Evolutionary conservation across 208 protist species (phyloP).

Genomic region (Sergeia podlipaevii): DNA sequence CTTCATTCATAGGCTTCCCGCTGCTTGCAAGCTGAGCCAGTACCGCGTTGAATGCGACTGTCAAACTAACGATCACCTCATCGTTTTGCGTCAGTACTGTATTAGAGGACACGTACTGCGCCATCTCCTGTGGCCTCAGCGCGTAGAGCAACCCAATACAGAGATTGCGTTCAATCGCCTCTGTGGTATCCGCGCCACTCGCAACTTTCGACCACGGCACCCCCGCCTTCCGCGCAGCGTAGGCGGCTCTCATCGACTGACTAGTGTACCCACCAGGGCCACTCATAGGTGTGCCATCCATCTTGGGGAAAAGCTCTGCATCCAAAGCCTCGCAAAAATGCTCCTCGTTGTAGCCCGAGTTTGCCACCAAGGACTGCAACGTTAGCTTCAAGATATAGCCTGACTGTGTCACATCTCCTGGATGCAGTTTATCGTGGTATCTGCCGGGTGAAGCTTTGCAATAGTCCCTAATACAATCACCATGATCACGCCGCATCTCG

Average conservation of each 20-base stretch:
- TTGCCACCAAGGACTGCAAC: conserved; percentile 18
- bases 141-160: conserved; percentile 22
- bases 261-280: conserved; percentile 33
- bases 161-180: conserved; percentile 25
- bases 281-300: conserved; percentile 15
- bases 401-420: conserved; percentile 27
- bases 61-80: conserved; percentile 28
- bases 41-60: conserved; percentile 32
- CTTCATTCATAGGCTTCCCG: conserved; percentile 16
- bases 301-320: conserved; percentile 15
- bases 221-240: conserved; percentile 17
- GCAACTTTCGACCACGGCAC: conserved; percentile 5
- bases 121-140: conserved; percentile 9
- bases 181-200: conserved; percentile 25
- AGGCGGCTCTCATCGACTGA: conserved; percentile 25
- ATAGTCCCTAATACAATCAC: conserved; percentile 22
- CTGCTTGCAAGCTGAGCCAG: conserved; percentile 23
- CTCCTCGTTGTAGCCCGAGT: conserved; percentile 15
- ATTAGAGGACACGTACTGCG: conserved; percentile 16
- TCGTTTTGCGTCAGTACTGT: conserved; percentile 26
- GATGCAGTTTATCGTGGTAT: conserved; percentile 26
- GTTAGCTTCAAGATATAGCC: conserved; percentile 26
- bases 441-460: conserved; percentile 18
- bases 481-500: conserved; percentile 24
- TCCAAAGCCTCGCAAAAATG: conserved; percentile 21